Evolutionary conservation across 2,329 filamentous ascomycete species (phyloP), one percentile per base, ranked within the genome.

Genomic region (Hypoxylon sp.): DNA sequence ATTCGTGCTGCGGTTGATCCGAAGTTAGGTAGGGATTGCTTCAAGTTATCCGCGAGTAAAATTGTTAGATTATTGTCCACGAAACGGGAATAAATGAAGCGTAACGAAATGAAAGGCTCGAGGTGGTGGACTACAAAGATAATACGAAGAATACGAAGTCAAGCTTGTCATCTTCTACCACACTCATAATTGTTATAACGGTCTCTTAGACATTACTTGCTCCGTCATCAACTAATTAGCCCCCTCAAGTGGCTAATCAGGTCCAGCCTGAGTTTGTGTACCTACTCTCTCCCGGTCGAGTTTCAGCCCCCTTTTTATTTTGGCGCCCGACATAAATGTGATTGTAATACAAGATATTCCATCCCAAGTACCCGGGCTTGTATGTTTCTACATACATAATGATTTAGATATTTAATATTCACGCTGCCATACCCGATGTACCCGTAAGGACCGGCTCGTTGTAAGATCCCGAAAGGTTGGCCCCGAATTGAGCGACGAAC

Each of bases 1-100:
- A 19, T 58, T 58, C 22, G 37, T 14, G 22, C 19, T 39, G 44
- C 44, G 31, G 37, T 31, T 50, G 31, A 47, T 39, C 13, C 13
- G 19, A 58, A 39, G 35, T 58, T 39, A 29, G 14, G 37, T 17
- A 44, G n/a, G 52, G 47, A 35, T 17, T 31, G 8, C 39, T 44
- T 17, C 39, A 19, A 19, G 39, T 10, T 44, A 10, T 22, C 46
- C 55, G 44, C 29, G 37, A 58, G 33, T 50, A 17, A 50, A 46
- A 50, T 58, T 57, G 26, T 46, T 50, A 26, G 19, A 31, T 19
- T 50, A n/a, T 39, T 42, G 31, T 14, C 19, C n/a, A 39, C 42
- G 19, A 50, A 22, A 31, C 55, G 46, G 37, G 55, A 58, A 47
- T 58, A 50, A 37, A 58, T 50, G 22, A 50, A 50, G 55, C 55